A percentile compares a stretch with the other conserved stretches of the same genome.
Evolutionary conservation across 768 basidiomycete genomes (phyloP).

Genomic region (Amanita rimosa): DNA sequence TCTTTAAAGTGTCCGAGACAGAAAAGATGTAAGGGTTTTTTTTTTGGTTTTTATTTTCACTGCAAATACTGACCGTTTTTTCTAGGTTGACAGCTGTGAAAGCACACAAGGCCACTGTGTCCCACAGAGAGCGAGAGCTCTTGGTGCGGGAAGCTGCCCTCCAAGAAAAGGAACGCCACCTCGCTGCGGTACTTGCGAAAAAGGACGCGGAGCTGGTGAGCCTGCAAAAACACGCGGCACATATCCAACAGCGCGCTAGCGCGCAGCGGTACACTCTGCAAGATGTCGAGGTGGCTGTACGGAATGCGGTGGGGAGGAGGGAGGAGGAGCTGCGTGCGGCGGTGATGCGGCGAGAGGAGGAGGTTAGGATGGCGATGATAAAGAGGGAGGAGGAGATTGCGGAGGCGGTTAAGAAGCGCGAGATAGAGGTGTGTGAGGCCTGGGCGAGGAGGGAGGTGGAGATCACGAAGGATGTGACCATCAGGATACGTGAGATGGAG

Average conservation of each 20-base stretch:
- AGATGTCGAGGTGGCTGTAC: conserved; percentile 34
- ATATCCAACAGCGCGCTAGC: conserved; percentile 22
- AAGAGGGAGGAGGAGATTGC: conserved; percentile 63
- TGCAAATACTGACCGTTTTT: not conserved
- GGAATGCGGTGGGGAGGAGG: conserved; percentile 46
- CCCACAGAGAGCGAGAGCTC: conserved; percentile 57
- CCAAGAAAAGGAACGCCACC: conserved; percentile 41
- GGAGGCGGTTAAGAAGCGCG: conserved; percentile 51
- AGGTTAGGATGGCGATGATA: conserved; percentile 54
- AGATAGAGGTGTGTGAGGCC: conserved; percentile 50
- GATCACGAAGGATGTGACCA: conserved; percentile 39
- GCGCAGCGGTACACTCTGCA: conserved; percentile 18
- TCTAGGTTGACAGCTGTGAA: conserved; percentile 56
- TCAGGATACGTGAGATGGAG: conserved; percentile 35
- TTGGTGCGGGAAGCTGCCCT: conserved; percentile 42
- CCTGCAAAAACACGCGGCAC: conserved; percentile 34
- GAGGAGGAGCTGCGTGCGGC: conserved; percentile 61
- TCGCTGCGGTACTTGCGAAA: conserved; percentile 33
- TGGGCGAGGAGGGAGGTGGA: conserved; percentile 43
- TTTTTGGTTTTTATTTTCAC: conserved; percentile 10
- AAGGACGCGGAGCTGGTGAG: conserved; percentile 51
- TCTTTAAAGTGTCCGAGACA: conserved; percentile 62
- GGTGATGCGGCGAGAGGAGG: conserved; percentile 58
- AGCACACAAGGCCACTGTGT: conserved; percentile 41
- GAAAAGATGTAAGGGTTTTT: conserved; percentile 51